Evolutionary conservation across 164 flowering plant species (phyloP), one percentile per base, ranked within the genome.

Genomic region (Vitis cinerea): DNA sequence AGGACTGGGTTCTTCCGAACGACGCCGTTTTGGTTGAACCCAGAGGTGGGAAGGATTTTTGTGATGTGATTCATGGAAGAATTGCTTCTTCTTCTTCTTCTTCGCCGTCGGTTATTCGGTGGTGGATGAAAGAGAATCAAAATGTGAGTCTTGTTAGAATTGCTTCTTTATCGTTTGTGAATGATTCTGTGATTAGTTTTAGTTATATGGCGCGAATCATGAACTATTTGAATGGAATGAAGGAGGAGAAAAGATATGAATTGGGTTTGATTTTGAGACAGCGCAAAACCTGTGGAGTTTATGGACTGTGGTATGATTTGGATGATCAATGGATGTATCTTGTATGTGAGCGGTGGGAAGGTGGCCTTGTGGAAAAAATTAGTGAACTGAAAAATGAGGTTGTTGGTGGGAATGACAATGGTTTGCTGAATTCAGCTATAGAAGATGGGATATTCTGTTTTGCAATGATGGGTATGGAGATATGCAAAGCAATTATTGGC

Each of bases 241-340:
- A 19, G 16, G 87, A 82, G 60, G 73, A 59, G 29, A 75, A 67
- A 63, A 83, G 87, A 59, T 72, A 69, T 60, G 87, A 87, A 44
- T 50, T 93, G 78, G 68, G 72, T 51, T 72, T 79, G 72, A 15
- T 87, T 49, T 52, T 89, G n/a, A 80, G 79, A 44, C 68, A 64
- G 58, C 15, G 66, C 9, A 64, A 79, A 55, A 61, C 85, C 6
- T 82, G 88, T 79, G 74, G 58, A 52, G 78, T 70, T 73, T 86
- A 74, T 73, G 99, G 99, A 30, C 76, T 95, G 67, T 93, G 97
- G 96, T 82, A 82, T 80, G 64, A 86, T 85, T 60, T 63, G 72
- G 77, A 71, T 58, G 83, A 82, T 76, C 81, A 82, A 49, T 62
- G 60, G 73, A 67, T 92, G 59, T 90, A 82, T 74, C 64, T 95